Percentiles rank a stretch among this genome's conserved stretches.
These are phyloP conservation scores for Phytophthora pini DNA, from an alignment of 352 stramenopile genomes.

Conservation along the genomic window DNA sequence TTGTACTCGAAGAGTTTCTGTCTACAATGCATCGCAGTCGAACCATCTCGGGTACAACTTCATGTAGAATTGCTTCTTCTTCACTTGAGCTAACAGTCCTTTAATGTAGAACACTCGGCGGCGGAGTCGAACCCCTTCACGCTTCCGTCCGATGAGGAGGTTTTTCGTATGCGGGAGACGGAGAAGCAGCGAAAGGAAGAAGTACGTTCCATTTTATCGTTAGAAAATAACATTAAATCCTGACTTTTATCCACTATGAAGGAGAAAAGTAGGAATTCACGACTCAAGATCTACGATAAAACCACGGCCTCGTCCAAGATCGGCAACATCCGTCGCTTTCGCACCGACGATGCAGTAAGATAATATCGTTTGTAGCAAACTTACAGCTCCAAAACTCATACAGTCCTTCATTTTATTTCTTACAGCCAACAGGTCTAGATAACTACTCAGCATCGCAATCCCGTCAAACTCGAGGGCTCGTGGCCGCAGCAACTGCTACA, in stretches of 20 bases:
- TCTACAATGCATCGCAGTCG: constrained; percentile 32
- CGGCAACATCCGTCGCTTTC: constrained; percentile 82
- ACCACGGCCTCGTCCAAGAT: constrained; percentile 80
- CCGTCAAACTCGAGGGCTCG: constrained; percentile 77
- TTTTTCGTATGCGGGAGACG: constrained; percentile 94
- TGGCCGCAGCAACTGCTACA: constrained; percentile 77
- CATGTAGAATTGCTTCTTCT: background rate
- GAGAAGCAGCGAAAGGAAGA: constrained; percentile 90
- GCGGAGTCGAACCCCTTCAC: constrained; percentile 90
- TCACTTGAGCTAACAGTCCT: background rate
- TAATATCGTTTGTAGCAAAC: too few species aligned
- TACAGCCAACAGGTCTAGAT: constrained; percentile 49
- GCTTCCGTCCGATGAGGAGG: constrained; percentile 94
- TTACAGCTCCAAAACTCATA: background rate
- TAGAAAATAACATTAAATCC: too few species aligned
- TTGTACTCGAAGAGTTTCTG: background rate
- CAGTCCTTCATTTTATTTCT: background rate
- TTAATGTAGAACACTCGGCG: constrained; percentile 39
- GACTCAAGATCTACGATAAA: constrained; percentile 93
- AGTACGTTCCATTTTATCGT: constrained; percentile 11
- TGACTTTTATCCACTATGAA: constrained; percentile 9
- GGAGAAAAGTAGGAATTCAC: constrained; percentile 66
- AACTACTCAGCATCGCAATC: constrained; percentile 74
- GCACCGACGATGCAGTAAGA: constrained; percentile 63
- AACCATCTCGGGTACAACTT: constrained; percentile 26